Evolutionary conservation across 2,329 filamentous ascomycete species (phyloP), one percentile per base, ranked within the genome.

Genomic region (Westerdykella sp.): DNA sequence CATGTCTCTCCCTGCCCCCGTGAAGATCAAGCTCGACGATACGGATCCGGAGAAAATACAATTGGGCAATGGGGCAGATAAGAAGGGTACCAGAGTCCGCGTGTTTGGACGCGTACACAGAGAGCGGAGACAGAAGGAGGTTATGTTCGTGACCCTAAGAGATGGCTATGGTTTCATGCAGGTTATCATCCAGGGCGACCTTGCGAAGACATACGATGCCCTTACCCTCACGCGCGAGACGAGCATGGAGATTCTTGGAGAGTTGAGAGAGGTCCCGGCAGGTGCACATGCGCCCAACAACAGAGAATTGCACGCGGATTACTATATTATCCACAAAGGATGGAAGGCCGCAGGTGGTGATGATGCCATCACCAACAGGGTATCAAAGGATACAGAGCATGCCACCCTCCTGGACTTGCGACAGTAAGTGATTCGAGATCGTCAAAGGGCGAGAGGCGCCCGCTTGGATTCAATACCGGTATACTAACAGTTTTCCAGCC

Each of bases 131-230:
- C 90, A 95, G 71, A 93, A 91, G 70, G 83, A 87, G 61, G 79
- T 87, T 51, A 83, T 88, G 43, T 96, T 95, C 69, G 76, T 95
- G 62, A 91, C 84, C n/a, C 73, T 95, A 50, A 77, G 83, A 50
- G 87, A 94, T 63, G 90, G 90, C 45, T 87, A 90, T 60, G 87
- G 85, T 42, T 83, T 83, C 60, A 75, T 97, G 66, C 89, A 95
- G 73, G 90, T 87, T 62, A 78, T 95, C 49, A 73, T 96, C 54
- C 78, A 81, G 3, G 89, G 89, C 44, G 77, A 88, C 50, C 77
- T 97, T 56, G 84, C 87, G 54, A 89, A 88, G 75, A 91, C 87
- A n/a, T 94, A 94, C 73, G 88, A 95, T 62, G 86, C 87, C 49
- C 74, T 95, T 56, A 89, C 85, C 18, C 79, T 96, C 55, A 87